Evolutionary conservation across 2,329 filamentous ascomycete species (phyloP).

Genomic region (Claviceps sp.): DNA sequence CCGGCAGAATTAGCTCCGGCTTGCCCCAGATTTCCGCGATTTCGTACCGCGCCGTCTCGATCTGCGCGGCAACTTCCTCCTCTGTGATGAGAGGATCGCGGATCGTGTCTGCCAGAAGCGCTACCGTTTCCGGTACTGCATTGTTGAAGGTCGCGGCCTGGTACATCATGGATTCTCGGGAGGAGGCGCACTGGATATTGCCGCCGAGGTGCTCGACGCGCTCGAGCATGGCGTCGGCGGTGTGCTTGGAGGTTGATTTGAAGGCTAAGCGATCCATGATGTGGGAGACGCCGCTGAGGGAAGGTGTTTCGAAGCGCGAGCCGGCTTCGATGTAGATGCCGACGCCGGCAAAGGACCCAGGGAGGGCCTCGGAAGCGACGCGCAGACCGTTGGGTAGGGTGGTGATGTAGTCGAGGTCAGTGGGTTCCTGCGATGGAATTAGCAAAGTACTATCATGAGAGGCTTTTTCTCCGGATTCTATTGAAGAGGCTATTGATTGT

Average conservation of each 20-base stretch:
- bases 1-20: constrained; percentile 87
- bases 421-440: constrained; percentile 45
- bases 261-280: constrained; percentile 94
- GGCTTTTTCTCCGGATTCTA: neutral
- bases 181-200: constrained; percentile 94
- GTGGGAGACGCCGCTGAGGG: constrained; percentile 80
- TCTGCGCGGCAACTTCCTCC: constrained; percentile 72
- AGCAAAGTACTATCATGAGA: too few relatives aligned
- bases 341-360: constrained; percentile 87
- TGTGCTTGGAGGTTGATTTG: constrained; percentile 64
- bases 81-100: constrained; percentile 74
- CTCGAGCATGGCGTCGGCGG: constrained; percentile 76
- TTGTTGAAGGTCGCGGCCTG: constrained; percentile 96
- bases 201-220: constrained; percentile 78
- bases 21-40: constrained; percentile 97
- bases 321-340: constrained; percentile 94
- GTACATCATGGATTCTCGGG: constrained; percentile 95
- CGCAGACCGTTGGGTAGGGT: constrained; percentile 85
- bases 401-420: constrained; percentile 76
- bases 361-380: constrained; percentile 86
- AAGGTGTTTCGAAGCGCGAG: constrained; percentile 80
- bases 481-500: too few relatives aligned
- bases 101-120: constrained; percentile 84
- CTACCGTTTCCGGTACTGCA: constrained; percentile 70
- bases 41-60: constrained; percentile 88